Base-by-base conservation (phyloP, 495 filamentous ascomycete species). In the Neurospora tetrasperma region DNA sequence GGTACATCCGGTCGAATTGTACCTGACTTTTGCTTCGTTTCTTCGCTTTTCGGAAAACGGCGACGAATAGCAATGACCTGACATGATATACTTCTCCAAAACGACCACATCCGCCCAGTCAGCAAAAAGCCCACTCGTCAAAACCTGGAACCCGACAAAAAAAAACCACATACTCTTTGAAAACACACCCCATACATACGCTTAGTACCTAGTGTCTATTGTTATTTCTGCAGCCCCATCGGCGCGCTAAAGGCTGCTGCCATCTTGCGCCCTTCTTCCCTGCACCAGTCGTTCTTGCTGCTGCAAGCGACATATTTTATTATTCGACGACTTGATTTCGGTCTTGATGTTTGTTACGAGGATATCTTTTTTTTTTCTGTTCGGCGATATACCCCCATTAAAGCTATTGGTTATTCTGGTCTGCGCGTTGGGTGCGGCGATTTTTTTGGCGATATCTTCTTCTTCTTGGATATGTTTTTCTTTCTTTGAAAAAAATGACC, bases 381-480 rank as follows among this genome's bases (percentile, higher is more conserved):
- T 59, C 66, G 43, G 66, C 73, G 73, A 75, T 75, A 75, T 75
- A 75, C 73, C 73, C 73, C 73, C 48, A 27, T 59, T 73, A 11
- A 54, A 66, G 23, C 41, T 74, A 70, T 39, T 41, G 38, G 39
- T 74, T 70, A 9, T 68, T 41, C 35, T 44, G 66, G 43, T 23
- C 62, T 71, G 23, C 31, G 20, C 14, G 70, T 69, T 20, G 35
- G 41, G 44, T 74, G 59, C 20, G 46, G 43, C 71, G 42, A 11
- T 10, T 14, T 71, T 42, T 46, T 71, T 69, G 72, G 18, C 43
- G 72, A 35, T 69, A 39, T 71, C 41, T 35, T 71, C 11, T 73
- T 39, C 6, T 39, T 62, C 16, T 42, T 71, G 72, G 35, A 42
- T 20, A 40, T 68, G 1, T 69, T 69, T 69, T 74, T 20, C 46